Conservation (phyloP, 768 basidiomycete genomes). For the Kwoniella europaea region DNA sequence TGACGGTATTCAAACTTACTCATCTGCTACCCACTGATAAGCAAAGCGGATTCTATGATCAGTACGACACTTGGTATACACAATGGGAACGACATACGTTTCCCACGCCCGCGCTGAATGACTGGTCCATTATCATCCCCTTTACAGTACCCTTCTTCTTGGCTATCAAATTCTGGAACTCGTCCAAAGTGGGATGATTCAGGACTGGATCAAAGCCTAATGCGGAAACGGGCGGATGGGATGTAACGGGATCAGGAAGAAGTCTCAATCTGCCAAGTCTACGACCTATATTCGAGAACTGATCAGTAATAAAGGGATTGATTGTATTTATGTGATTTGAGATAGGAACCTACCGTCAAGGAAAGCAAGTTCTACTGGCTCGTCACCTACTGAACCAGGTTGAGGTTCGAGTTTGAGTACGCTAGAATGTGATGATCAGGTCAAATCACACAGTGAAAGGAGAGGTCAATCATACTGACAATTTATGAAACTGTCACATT, state of each 20-base stretch:
- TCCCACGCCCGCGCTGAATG: slow-evolving; percentile 78
- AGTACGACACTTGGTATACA: neutral
- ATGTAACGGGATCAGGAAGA: slow-evolving; percentile 63
- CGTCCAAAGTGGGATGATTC: slow-evolving; percentile 66
- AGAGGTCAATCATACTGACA: slow-evolving; percentile 29
- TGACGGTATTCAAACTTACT: slow-evolving; percentile 24
- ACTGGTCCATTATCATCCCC: slow-evolving; percentile 76
- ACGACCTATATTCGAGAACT: slow-evolving; percentile 59
- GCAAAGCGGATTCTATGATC: too few relatives aligned
- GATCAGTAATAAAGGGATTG: neutral
- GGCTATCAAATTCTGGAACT: slow-evolving; percentile 63
- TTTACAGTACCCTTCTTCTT: slow-evolving; percentile 73
- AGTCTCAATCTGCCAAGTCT: slow-evolving; percentile 74
- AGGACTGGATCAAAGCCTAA: slow-evolving; percentile 80
- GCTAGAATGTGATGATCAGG: slow-evolving; percentile 25
- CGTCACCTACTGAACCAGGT: slow-evolving; percentile 54
- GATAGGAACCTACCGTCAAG: slow-evolving; percentile 62
- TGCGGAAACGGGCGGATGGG: slow-evolving; percentile 71
- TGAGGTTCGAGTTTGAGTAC: slow-evolving; percentile 66
- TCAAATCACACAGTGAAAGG: neutral
- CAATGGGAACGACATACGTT: slow-evolving; percentile 59
- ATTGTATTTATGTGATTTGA: neutral
- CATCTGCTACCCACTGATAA: slow-evolving; percentile 71
- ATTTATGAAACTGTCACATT: slow-evolving; percentile 44
- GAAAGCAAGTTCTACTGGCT: slow-evolving; percentile 68